Evolutionary conservation across 192 early-diverging fungal genomes (phyloP).

Genomic region (Oehlia diaphana): DNA sequence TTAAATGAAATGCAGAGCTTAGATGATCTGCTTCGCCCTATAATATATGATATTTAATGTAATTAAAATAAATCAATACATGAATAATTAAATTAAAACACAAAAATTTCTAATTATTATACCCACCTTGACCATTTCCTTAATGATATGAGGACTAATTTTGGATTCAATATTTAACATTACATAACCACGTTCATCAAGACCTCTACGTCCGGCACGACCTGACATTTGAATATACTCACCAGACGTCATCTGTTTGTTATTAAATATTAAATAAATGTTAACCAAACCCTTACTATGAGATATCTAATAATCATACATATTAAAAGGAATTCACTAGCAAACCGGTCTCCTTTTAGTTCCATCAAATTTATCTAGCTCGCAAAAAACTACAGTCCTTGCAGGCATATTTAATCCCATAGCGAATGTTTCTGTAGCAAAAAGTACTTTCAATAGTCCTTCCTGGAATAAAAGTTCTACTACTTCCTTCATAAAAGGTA

Average conservation of each 20-base stretch:
- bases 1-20: constrained; percentile 93
- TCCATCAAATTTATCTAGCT: constrained; percentile 92
- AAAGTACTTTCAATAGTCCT: constrained; percentile 94
- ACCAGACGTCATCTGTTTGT: constrained; percentile 62
- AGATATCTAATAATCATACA: not conserved
- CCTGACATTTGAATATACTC: constrained; percentile 99
- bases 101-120: not conserved
- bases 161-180: constrained; percentile 96
- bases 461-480: constrained; percentile 98
- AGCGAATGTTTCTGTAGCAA: constrained; percentile 99
- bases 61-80: not conserved
- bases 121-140: constrained; percentile 85
- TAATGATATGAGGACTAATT: constrained; percentile 89
- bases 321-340: not conserved
- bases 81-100: not conserved
- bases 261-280: not conserved
- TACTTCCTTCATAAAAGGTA: constrained; percentile 96
- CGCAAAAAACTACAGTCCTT: constrained; percentile 96
- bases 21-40: constrained; percentile 76
- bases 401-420: constrained; percentile 99
- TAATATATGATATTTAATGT: not conserved
- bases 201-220: constrained; percentile 93
- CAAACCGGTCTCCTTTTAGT: constrained; percentile 78
- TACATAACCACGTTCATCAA: constrained; percentile 96
- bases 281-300: not conserved